phyloP scores from a whole-genome alignment of 176 grass and related monocot species.

The Musa schizocarpa region DNA sequence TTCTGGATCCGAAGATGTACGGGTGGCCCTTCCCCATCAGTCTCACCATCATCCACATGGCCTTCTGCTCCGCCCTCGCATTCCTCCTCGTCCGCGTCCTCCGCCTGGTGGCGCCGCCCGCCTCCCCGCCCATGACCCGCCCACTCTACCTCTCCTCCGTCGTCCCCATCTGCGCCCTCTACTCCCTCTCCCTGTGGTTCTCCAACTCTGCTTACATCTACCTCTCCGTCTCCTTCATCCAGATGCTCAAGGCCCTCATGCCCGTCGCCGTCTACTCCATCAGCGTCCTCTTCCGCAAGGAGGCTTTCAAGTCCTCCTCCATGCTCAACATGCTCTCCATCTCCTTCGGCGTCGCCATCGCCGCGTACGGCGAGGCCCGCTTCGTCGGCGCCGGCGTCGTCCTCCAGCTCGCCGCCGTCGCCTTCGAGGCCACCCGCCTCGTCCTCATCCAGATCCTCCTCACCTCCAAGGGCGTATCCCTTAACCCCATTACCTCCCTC shows the following conservation, averaged over 20 bases:
- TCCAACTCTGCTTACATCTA: background rate
- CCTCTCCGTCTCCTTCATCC: conserved; percentile 83
- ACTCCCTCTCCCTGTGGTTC: conserved; percentile 3
- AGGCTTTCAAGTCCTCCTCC: conserved; percentile 48
- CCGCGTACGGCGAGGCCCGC: conserved; percentile 79
- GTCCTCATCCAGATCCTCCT: conserved; percentile 95
- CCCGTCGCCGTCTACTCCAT: conserved; percentile 93
- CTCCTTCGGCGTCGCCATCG: conserved; percentile 89
- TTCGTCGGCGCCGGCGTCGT: conserved; percentile 57
- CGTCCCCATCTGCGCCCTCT: conserved; percentile 7
- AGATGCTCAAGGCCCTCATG: conserved; percentile 99
- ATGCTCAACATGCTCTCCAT: conserved; percentile 99
- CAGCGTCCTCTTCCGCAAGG: conserved; percentile 47
- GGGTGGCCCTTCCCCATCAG: background rate
- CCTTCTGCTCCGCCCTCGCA: background rate
- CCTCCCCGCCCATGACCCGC: background rate
- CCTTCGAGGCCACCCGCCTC: conserved; percentile 69
- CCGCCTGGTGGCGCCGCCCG: conserved; percentile 2
- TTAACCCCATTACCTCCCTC: conserved; percentile 85
- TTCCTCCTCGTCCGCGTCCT: conserved; percentile 4
- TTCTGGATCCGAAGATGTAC: conserved; percentile 1
- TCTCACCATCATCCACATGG: background rate
- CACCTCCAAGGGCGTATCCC: conserved; percentile 83
- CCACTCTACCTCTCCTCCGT: background rate
- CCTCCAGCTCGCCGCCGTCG: conserved; percentile 75